Conservation (phyloP, 2,329 filamentous ascomycete genomes). For the Calonectria multiphialidica region DNA sequence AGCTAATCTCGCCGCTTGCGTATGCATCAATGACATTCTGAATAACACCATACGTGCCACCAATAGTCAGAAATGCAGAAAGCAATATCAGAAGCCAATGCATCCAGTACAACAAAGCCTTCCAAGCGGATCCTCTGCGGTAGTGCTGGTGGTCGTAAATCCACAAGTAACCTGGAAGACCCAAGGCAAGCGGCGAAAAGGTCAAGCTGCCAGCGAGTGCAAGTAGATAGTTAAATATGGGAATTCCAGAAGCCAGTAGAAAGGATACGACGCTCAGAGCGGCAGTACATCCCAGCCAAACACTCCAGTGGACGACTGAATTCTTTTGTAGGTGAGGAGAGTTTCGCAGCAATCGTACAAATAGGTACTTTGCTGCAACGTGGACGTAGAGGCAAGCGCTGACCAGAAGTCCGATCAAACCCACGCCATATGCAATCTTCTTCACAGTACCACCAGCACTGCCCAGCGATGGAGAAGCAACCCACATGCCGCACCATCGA, state of each 20-base stretch:
- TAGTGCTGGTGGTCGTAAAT: constrained; percentile 50
- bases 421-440: constrained; percentile 72
- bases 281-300: constrained; percentile 51
- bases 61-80: constrained; percentile 53
- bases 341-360: constrained; percentile 53
- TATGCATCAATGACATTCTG: constrained; percentile 65
- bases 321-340: constrained; percentile 52
- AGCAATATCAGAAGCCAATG: constrained; percentile 51
- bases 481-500: constrained; percentile 71
- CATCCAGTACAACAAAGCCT: constrained; percentile 46
- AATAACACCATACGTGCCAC: constrained; percentile 60
- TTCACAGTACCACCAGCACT: constrained; percentile 70
- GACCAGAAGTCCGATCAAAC: constrained; percentile 51
- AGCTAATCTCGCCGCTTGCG: constrained; percentile 57
- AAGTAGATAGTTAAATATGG: constrained; percentile 44
- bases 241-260: constrained; percentile 48
- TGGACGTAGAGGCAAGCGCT: constrained; percentile 31
- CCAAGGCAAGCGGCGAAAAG: constrained; percentile 51
- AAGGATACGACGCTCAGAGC: constrained; percentile 45
- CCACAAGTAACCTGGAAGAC: constrained; percentile 52
- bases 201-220: constrained; percentile 42
- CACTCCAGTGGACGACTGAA: constrained; percentile 49
- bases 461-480: constrained; percentile 71
- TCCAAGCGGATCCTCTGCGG: constrained; percentile 42
- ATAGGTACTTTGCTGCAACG: constrained; percentile 51